phyloP scores from a whole-genome alignment of 1,139 yeast species.

The Magnusiomyces paraingens region DNA sequence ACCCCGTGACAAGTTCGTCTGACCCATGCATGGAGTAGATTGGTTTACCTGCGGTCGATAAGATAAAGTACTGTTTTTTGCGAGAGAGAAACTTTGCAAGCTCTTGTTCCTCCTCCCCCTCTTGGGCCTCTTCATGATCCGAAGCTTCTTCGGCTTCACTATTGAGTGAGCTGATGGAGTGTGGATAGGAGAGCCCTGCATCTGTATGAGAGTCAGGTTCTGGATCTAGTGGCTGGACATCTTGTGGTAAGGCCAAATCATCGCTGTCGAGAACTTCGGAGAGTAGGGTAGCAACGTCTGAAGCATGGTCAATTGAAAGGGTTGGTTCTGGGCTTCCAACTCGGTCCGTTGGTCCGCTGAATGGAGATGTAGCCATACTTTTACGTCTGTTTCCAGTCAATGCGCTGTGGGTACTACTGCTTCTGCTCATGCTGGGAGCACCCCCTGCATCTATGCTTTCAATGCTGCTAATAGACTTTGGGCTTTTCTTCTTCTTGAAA shows the following conservation, averaged over 20 bases:
- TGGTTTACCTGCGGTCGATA: slow-evolving; percentile 93
- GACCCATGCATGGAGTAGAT: slow-evolving; percentile 76
- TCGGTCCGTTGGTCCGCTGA: neutral
- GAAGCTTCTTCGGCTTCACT: neutral
- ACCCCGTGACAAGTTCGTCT: slow-evolving; percentile 64
- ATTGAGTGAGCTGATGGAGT: slow-evolving; percentile 3
- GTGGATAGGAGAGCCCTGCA: slow-evolving; percentile 2
- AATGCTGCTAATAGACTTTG: neutral
- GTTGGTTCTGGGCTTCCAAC: slow-evolving; percentile 15
- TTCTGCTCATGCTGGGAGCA: neutral
- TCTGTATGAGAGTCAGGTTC: slow-evolving; percentile 4
- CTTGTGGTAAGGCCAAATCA: neutral
- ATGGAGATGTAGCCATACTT: neutral
- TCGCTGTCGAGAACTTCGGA: slow-evolving; percentile 24
- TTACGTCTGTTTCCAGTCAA: neutral
- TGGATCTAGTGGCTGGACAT: neutral
- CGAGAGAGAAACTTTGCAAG: slow-evolving; percentile 38
- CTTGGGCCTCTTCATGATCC: slow-evolving; percentile 7
- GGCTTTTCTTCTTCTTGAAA: neutral
- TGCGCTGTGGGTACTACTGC: neutral
- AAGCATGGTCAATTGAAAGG: slow-evolving; percentile 14
- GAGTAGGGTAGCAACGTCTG: slow-evolving; percentile 23
- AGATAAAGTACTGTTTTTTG: slow-evolving; percentile 67
- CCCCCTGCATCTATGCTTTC: neutral
- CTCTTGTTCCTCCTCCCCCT: slow-evolving; percentile 18